Evolutionary conservation across 768 basidiomycete species (phyloP).

Genomic region (Podaxis carcinomalis): DNA sequence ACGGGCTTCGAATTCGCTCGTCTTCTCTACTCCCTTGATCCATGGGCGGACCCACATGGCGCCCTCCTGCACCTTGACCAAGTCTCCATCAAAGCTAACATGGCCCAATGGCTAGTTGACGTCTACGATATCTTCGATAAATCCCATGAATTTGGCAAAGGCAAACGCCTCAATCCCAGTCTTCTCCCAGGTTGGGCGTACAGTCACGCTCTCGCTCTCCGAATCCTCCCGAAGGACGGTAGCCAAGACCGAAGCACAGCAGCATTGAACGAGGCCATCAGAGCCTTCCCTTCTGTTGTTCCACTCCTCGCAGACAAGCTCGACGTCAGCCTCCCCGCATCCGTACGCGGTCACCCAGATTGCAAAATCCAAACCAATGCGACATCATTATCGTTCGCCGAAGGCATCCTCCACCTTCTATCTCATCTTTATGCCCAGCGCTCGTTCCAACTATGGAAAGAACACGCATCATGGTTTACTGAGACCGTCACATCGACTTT

Average conservation of each 20-base stretch:
- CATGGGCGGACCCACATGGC: conserved; percentile 87
- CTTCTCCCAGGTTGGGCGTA: conserved; percentile 78
- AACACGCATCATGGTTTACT: conserved; percentile 66
- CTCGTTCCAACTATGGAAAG: conserved; percentile 80
- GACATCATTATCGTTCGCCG: conserved; percentile 36
- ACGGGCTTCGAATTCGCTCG: conserved; percentile 91
- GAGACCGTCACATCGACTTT: conserved; percentile 46
- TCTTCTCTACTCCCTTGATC: conserved; percentile 82
- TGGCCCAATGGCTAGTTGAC: conserved; percentile 78
- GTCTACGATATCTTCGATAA: conserved; percentile 48
- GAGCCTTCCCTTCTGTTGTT: conserved; percentile 76
- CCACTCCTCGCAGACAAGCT: conserved; percentile 84
- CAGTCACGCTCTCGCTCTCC: conserved; percentile 64
- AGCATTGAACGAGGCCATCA: conserved; percentile 70
- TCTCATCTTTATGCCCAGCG: conserved; percentile 80
- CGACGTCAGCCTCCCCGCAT: conserved; percentile 58
- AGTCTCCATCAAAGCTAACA: conserved; percentile 75
- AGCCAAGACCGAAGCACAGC: conserved; percentile 56
- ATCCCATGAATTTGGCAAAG: conserved; percentile 15
- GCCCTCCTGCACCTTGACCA: conserved; percentile 80
- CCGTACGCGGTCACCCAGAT: conserved; percentile 54
- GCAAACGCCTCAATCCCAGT: conserved; percentile 42
- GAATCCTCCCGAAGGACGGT: conserved; percentile 42
- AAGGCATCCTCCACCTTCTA: no score
- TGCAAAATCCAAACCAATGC: conserved; percentile 70